These are phyloP conservation scores for Heterobasidion annosum DNA, from an alignment of 1,284 basidiomycete genomes.

Conservation along the genomic window DNA sequence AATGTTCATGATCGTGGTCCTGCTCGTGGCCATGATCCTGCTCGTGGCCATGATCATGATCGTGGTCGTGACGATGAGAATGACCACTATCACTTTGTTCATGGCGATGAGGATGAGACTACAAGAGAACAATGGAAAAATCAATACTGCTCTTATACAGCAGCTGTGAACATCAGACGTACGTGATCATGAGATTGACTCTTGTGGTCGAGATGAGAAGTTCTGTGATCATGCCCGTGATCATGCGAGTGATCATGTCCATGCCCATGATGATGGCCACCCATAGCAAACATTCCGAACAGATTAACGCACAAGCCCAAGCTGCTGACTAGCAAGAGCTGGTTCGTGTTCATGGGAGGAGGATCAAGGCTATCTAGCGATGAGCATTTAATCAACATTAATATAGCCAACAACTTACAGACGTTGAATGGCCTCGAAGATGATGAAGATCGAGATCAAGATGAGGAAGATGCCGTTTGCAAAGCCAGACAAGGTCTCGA, in stretches of 20 bases:
- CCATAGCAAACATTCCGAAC: constrained; percentile 99
- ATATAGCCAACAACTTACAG: constrained; percentile 46
- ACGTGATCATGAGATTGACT: not conserved
- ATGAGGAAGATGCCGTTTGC: constrained; percentile 97
- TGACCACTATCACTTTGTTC: constrained; percentile 9
- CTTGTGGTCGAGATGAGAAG: constrained; percentile 13
- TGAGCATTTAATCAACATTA: not conserved
- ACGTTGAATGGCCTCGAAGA: constrained; percentile 95
- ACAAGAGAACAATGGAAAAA: not conserved
- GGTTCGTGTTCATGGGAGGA: constrained; percentile 96
- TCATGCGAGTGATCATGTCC: constrained; percentile 24
- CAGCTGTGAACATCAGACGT: not conserved
- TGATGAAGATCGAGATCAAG: constrained; percentile 95
- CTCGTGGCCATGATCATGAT: constrained; percentile 31
- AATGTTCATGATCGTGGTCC: constrained; percentile 2
- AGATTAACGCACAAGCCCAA: constrained; percentile 91
- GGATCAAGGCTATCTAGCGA: constrained; percentile 66
- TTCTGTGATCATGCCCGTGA: constrained; percentile 28
- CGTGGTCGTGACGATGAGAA: constrained; percentile 17
- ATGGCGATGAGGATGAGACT: not conserved
- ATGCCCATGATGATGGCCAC: constrained; percentile 67
- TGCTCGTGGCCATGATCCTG: constrained; percentile 26
- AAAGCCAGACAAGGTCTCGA: constrained; percentile 98
- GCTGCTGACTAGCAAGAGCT: constrained; percentile 84
- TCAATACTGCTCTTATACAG: not conserved